Evolutionary conservation across 192 early-diverging fungal species (phyloP).

Genomic region (Diversispora epigaea): DNA sequence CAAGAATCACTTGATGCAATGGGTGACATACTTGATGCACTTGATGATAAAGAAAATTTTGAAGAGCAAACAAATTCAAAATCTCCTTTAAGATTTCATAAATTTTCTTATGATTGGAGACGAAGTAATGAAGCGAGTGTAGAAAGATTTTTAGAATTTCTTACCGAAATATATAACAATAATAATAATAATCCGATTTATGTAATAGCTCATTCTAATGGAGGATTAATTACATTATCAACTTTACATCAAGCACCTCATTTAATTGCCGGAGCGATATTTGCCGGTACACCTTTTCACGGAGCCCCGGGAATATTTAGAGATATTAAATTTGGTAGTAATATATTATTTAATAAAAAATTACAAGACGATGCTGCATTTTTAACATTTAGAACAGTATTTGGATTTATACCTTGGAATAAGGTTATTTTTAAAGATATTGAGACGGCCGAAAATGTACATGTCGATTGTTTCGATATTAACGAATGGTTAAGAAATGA

Average conservation of each 20-base stretch:
- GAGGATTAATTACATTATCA: constrained; percentile 21
- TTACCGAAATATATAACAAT: constrained; percentile 9
- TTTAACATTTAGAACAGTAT: constrained; percentile 12
- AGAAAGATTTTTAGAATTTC: constrained; percentile 5
- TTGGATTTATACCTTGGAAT: background rate
- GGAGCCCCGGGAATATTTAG: constrained; percentile 20
- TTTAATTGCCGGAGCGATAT: constrained; percentile 17
- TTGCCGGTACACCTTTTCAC: constrained; percentile 10
- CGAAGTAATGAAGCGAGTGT: constrained; percentile 3
- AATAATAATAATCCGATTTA: constrained; percentile 19
- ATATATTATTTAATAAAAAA: constrained; percentile 24
- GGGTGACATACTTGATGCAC: too few relatives aligned
- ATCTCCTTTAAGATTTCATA: constrained; percentile 16
- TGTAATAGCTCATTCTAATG: constrained; percentile 24
- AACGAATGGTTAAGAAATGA: constrained; percentile 14
- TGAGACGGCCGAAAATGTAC: background rate
- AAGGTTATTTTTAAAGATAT: background rate
- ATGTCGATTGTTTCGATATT: constrained; percentile 21
- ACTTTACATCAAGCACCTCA: constrained; percentile 11
- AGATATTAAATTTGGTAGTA: background rate
- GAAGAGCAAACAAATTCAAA: background rate
- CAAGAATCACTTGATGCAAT: background rate
- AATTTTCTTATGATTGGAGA: constrained; percentile 27
- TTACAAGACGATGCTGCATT: constrained; percentile 4
- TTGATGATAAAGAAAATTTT: too few relatives aligned